Evolutionary conservation across 2,329 filamentous ascomycete genomes (phyloP).

Genomic region (Talaromyces verruculosus): DNA sequence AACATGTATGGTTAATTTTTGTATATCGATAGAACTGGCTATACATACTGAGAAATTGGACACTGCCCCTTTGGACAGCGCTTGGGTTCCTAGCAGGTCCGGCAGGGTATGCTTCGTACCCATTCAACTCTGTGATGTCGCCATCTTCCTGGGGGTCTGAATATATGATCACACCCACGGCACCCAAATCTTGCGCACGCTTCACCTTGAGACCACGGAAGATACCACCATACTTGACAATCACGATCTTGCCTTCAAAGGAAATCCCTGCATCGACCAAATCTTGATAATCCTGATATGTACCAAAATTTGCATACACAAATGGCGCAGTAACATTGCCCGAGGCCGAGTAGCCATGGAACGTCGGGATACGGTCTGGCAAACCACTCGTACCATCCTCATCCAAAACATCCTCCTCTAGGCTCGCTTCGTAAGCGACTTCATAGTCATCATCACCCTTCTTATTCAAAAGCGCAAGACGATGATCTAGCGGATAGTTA

Average conservation of each 20-base stretch:
- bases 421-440: slow-evolving; percentile 72
- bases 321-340: slow-evolving; percentile 87
- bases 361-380: slow-evolving; percentile 74
- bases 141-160: slow-evolving; percentile 88
- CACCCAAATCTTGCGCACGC: slow-evolving; percentile 84
- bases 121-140: slow-evolving; percentile 75
- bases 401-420: slow-evolving; percentile 80
- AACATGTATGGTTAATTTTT: neutral
- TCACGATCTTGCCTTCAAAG: slow-evolving; percentile 79
- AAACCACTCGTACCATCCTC: slow-evolving; percentile 78
- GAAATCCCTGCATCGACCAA: slow-evolving; percentile 71
- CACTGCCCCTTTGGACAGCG: slow-evolving; percentile 85
- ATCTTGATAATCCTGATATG: slow-evolving; percentile 80
- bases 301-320: slow-evolving; percentile 90
- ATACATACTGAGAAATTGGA: slow-evolving; percentile 72
- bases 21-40: neutral
- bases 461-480: slow-evolving; percentile 64
- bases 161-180: slow-evolving; percentile 82
- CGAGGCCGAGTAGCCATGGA: slow-evolving; percentile 90
- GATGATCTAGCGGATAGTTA: slow-evolving; percentile 73
- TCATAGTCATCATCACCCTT: slow-evolving; percentile 41
- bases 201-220: slow-evolving; percentile 93
- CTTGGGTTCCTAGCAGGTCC: slow-evolving; percentile 85
- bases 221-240: slow-evolving; percentile 80
- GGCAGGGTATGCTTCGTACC: slow-evolving; percentile 74